A percentile compares a stretch with the other conserved stretches of the same genome.
These are phyloP conservation scores for Clonostachys rosea DNA, from an alignment of 2,329 filamentous ascomycete species.

Conservation along the genomic window DNA sequence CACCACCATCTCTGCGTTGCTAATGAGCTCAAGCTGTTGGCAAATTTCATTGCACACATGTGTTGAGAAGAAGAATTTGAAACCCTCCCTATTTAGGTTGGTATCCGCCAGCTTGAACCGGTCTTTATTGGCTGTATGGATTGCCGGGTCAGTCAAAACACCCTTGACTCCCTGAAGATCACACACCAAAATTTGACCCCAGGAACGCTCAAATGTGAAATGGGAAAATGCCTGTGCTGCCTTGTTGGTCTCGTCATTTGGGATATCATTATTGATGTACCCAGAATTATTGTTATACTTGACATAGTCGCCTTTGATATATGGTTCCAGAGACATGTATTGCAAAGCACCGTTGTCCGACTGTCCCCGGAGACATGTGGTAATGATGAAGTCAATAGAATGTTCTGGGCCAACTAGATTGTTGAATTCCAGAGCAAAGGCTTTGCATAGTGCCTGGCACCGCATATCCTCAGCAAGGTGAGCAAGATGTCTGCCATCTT, in stretches of 20 bases:
- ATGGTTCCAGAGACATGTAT: constrained; percentile 26
- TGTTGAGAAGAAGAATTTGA: constrained; percentile 29
- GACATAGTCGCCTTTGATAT: constrained; percentile 23
- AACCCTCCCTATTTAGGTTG: constrained; percentile 23
- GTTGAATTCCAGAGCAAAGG: constrained; percentile 34
- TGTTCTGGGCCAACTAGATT: constrained; percentile 12
- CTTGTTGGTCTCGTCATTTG: constrained; percentile 13
- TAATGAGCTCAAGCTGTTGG: constrained; percentile 17
- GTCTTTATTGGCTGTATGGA: constrained; percentile 24
- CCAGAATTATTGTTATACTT: constrained; percentile 31
- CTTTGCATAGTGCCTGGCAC: constrained; percentile 29
- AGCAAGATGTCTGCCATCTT: constrained; percentile 12
- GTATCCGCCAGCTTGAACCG: constrained; percentile 24
- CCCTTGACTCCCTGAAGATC: constrained; percentile 29
- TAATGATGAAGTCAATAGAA: constrained; percentile 24
- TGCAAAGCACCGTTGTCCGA: constrained; percentile 1
- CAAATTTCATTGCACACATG: constrained; percentile 27
- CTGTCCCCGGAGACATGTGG: constrained; percentile 18
- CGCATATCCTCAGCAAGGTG: constrained; percentile 29
- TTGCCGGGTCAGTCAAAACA: constrained; percentile 26
- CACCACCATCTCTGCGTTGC: constrained; percentile 10
- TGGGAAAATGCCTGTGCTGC: constrained; percentile 33
- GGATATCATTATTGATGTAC: constrained; percentile 17
- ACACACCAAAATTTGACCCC: constrained; percentile 22
- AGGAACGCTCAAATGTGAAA: constrained; percentile 33